Base-by-base conservation (phyloP, 2,329 filamentous ascomycete species). In the Ophiosphaerella narmari region DNA sequence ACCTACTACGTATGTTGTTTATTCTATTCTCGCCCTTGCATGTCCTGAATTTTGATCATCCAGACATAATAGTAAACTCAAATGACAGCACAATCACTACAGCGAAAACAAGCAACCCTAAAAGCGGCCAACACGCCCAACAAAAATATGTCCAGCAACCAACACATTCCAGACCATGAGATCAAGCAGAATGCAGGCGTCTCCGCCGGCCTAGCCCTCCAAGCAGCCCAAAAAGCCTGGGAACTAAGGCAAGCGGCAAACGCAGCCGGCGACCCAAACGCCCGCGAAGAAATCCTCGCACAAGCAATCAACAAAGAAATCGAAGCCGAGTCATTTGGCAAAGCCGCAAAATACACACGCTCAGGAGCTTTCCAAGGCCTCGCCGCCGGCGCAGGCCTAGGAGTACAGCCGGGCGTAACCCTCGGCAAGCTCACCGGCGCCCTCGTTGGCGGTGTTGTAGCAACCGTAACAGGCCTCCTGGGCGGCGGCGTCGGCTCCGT, bases 261-360 rank as follows among this genome's bases (percentile, higher is more conserved):
- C 43, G 73, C 61, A n/a, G 71, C 72, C 2, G 71, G 66, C 21
- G 71, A 75, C 46, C 64, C 73, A 8, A 54, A 74, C 39, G 73
- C 68, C 39, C 66, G 73, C 44, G 68, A 75, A 59, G 64, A 73
- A 46, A 70, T 73, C 13, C 65, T 74, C 7, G 71, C 69, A 2
- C 70, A 74, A 55, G 72, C 72, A 16, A 65, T 75, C 54, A 71
- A 74, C 52, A 74, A 73, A 46, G 70, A 74, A 39, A 74, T 75
- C 36, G 72, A 75, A 55, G 72, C 73, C 2, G 72, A 74, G 42
- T 73, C 70, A 0, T 74, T 75, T 43, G 72, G 72, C 29, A 75
- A 75, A 47, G 70, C 72, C 18, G 73, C 73, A 13, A 74, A 75
- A 33, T 75, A 75, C 24, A 68, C 70, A 2, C 69, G 66, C 24